Base-by-base conservation (phyloP, 75 land plant genomes). In the Cupressus sempervirens region DNA sequence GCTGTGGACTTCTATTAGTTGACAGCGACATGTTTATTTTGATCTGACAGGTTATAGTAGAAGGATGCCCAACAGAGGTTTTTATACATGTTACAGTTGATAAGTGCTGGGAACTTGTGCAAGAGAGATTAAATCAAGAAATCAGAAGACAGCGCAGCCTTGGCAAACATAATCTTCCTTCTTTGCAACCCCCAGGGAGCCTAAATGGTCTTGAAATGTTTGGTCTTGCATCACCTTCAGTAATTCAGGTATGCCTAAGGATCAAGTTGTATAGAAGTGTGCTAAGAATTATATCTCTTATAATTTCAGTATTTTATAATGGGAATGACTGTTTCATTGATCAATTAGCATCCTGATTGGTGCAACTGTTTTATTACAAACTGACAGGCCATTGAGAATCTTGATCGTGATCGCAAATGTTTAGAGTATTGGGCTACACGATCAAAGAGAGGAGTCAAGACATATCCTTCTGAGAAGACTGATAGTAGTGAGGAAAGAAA, bases 31-130 rank as follows among this genome's bases (percentile, higher is more conserved):
- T 79, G 81, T 79, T 77, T 38, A 8, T 79, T 1, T 45, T 76
- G 79, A 76, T 8, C 74, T 86, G 83, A 65, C 89, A 95, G 97
- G 94, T 94, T 83, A 83, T 83, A 7, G 53, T 93, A 84, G 97
- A 98, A 89, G 86, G 89, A 74, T 82, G 80, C 77, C 89, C 95
- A 1, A 89, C 84, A 84, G 99, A 97, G 88, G 94, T 94, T 40
- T 96, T 96, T 81, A 84, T 93, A 73, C 88, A 94, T 85, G 85
- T 89, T 34, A 90, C 96, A 6, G 87, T 93, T 67, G 84, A 86
- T 72, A 93, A 85, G 84, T 98, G 98, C 85, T 98, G 99, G 99
- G 99, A 96, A 81, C 90, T 93, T 90, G 98, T 98, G 82, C 90
- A 94, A 86, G 98, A 98, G 83, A 90, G 90, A 86, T 91, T 98